phyloP scores from a whole-genome alignment of 148 eudicot genomes.

The Simmondsia chinensis region DNA sequence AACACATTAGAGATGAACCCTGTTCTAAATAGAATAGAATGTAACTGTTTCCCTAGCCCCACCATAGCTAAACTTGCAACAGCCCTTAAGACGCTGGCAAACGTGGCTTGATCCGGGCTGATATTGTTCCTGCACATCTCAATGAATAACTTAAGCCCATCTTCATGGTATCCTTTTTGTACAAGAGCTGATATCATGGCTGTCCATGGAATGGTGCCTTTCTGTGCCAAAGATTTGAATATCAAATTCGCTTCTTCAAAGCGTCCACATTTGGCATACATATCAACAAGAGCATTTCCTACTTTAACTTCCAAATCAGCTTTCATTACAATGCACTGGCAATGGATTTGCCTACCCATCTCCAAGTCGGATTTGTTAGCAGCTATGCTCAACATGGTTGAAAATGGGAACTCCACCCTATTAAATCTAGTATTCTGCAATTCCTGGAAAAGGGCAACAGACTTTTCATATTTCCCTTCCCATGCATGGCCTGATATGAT shows the following conservation, averaged over 20 bases:
- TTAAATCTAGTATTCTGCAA: conserved; percentile 31
- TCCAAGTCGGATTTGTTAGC: conserved; percentile 28
- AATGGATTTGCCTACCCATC: conserved; percentile 67
- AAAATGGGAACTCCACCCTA: conserved; percentile 46
- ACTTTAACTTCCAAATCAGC: conserved; percentile 36
- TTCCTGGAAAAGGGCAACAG: conserved; percentile 36
- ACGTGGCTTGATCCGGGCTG: conserved; percentile 62
- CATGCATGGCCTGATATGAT: conserved; percentile 47
- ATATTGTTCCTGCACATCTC: conserved; percentile 38
- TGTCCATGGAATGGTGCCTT: conserved; percentile 62
- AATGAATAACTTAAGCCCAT: conserved; percentile 40
- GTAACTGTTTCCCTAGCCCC: conserved; percentile 65
- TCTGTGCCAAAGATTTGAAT: conserved; percentile 28
- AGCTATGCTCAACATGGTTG: conserved; percentile 62
- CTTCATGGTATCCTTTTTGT: conserved; percentile 42
- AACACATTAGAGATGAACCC: conserved; percentile 60
- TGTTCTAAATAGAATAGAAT: conserved; percentile 30
- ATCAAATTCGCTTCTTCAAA: conserved; percentile 46
- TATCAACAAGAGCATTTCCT: conserved; percentile 61
- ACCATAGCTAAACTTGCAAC: conserved; percentile 56
- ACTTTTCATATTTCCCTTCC: conserved; percentile 36
- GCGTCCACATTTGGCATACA: conserved; percentile 70
- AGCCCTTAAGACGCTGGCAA: conserved; percentile 56
- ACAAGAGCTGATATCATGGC: conserved; percentile 68
- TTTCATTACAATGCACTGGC: conserved; percentile 47